These are phyloP conservation scores for Wickerhamomyces pijperi DNA, from an alignment of 805 yeast species.

Conservation along the genomic window DNA sequence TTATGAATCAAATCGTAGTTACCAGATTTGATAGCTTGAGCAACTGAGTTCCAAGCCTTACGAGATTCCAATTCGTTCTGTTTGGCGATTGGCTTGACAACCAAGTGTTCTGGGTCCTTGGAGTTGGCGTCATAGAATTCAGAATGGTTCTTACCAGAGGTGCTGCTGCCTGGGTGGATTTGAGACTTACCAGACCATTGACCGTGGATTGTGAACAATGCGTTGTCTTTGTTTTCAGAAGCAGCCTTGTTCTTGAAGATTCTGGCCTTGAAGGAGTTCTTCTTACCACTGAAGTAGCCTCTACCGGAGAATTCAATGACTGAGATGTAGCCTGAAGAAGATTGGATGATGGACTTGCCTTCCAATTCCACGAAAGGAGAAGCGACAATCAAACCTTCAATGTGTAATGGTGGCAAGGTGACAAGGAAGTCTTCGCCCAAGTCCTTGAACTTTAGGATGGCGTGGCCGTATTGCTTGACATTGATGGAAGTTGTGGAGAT, in stretches of 20 bases:
- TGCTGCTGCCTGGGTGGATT: slow-evolving; percentile 44
- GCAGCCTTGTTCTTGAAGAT: slow-evolving; percentile 43
- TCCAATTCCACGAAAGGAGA: slow-evolving; percentile 93
- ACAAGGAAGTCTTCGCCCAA: slow-evolving; percentile 60
- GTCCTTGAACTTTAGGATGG: slow-evolving; percentile 53
- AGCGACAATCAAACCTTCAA: slow-evolving; percentile 85
- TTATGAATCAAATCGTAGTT: slow-evolving; percentile 66
- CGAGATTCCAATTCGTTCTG: slow-evolving; percentile 79
- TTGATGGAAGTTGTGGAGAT: slow-evolving; percentile 69
- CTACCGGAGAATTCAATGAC: slow-evolving; percentile 78
- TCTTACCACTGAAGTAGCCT: slow-evolving; percentile 93
- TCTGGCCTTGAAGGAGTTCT: slow-evolving; percentile 84
- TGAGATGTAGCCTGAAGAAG: slow-evolving; percentile 66
- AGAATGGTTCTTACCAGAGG: slow-evolving; percentile 33
- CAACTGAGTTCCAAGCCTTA: slow-evolving; percentile 83
- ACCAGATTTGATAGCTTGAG: slow-evolving; percentile 70
- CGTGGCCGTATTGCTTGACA: slow-evolving; percentile 91
- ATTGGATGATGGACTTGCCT: slow-evolving; percentile 75
- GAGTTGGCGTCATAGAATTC: slow-evolving; percentile 55
- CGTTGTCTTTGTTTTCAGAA: slow-evolving; percentile 45
- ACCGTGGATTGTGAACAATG: slow-evolving; percentile 72
- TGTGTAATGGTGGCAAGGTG: slow-evolving; percentile 90
- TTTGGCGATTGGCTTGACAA: slow-evolving; percentile 71
- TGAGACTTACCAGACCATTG: slow-evolving; percentile 83
- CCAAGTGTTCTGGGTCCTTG: slow-evolving; percentile 40